Evolutionary conservation across 108 stramenopile genomes (phyloP), one percentile per base, ranked within the genome.

Genomic region (Skeletonema marinoi): DNA sequence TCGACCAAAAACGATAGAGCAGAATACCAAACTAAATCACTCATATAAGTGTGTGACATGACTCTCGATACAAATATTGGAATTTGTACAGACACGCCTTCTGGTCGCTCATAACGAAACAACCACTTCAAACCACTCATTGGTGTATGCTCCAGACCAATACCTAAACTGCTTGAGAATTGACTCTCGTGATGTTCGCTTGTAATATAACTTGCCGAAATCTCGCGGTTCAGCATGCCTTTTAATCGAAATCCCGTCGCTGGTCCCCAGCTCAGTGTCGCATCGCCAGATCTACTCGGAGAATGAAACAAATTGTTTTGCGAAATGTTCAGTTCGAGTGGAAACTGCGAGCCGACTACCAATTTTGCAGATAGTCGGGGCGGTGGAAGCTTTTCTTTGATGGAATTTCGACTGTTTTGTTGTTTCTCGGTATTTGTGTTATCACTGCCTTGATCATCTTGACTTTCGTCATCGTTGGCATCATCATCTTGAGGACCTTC

Each of bases 251-350:
- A 69, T 36, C 73, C 62, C 39, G 17, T 3, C 11, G 70, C 32
- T 31, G 78, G 78, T 30, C 66, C 73, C 67, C 73, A 80, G 17
- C 65, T 31, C 29, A 80, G 17, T 13, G 79, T 69, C 50, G 63
- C 60, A 32, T 73, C 41, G 1, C 72, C 65, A 60, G 73, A 74
- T 19, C 79, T 59, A 32, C 62, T 6, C 0, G 73, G 69, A 6
- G 66, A 80, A 30, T 74, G 36, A 33, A 80, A 73, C 50, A 80
- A 69, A 16, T 70, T n/a, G 56, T 36, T 17, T 80, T 80, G 72
- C 17, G 66, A 56, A 4, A 80, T 70, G 2, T 36, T 42, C 21
- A 73, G 6, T 51, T 68, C 73, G 29, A 80, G 1, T 13, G 79
- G 79, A 65, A 68, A 80, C 51, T 69, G 73, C 44, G 75, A 44